A percentile compares a stretch with the other conserved stretches of the same genome.
These are phyloP conservation scores for Suillus bovinus DNA, from an alignment of 768 basidiomycete species.

Conservation along the genomic window DNA sequence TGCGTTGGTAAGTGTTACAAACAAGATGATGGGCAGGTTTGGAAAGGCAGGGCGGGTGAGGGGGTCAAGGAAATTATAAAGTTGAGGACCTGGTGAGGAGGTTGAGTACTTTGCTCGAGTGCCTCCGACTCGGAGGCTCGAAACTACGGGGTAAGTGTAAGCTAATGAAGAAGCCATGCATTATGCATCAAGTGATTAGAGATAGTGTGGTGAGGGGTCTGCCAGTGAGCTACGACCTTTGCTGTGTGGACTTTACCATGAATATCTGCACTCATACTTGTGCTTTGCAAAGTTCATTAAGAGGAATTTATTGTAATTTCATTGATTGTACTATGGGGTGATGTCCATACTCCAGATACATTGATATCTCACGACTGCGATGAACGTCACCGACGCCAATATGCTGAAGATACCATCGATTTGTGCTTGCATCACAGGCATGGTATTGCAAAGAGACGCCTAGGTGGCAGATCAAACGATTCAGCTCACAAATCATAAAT, in stretches of 20 bases:
- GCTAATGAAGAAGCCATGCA: neutral
- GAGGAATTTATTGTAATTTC: neutral
- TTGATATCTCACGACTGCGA: neutral
- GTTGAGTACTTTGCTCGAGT: neutral
- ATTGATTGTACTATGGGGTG: neutral
- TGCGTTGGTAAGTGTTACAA: conserved; percentile 52
- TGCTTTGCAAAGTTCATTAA: neutral
- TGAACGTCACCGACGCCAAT: neutral
- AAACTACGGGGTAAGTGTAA: neutral
- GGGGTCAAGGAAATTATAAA: too few species aligned
- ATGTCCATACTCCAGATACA: neutral
- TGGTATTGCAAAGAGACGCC: neutral
- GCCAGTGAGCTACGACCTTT: too few species aligned
- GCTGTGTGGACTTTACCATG: too few species aligned
- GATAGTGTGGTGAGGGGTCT: too few species aligned
- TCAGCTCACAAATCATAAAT: neutral
- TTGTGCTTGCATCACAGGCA: neutral
- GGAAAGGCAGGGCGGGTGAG: too few species aligned
- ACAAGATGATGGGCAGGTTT: conserved; percentile 53
- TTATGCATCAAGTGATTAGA: neutral
- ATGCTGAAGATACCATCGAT: neutral
- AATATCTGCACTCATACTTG: too few species aligned
- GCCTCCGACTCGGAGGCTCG: neutral
- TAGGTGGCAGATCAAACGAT: neutral
- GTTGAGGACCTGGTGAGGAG: too few species aligned